Evolutionary conservation across 2,329 filamentous ascomycete genomes (phyloP).

Genomic region (Albophoma yamanashiensis): DNA sequence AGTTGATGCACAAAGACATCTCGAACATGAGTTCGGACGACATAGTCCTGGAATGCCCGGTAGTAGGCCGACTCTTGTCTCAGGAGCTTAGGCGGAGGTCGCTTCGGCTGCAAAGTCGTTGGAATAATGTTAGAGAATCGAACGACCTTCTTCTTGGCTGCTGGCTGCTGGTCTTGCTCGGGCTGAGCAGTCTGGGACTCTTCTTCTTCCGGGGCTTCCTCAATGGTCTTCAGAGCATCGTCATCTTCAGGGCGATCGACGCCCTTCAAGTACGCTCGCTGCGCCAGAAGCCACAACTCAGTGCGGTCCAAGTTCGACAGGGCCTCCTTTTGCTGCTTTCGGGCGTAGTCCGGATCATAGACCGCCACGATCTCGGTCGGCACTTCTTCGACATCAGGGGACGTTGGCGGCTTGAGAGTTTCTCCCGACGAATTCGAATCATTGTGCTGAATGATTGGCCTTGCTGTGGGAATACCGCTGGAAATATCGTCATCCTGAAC

Average conservation of each 20-base stretch:
- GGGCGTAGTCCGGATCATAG: conserved; percentile 65
- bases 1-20: conserved; percentile 82
- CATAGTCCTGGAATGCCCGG: conserved; percentile 70
- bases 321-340: conserved; percentile 60
- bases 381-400: conserved; percentile 42
- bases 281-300: conserved; percentile 74
- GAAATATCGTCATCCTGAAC: conserved; percentile 31
- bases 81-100: conserved; percentile 39
- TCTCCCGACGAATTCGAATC: conserved; percentile 20
- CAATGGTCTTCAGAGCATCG: conserved; percentile 24
- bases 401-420: conserved; percentile 21
- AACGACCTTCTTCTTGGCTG: conserved; percentile 58
- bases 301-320: conserved; percentile 75
- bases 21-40: conserved; percentile 50
- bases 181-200: conserved; percentile 14
- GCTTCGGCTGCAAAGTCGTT: conserved; percentile 33
- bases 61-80: conserved; percentile 72
- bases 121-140: conserved; percentile 54
- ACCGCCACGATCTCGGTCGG: conserved; percentile 56
- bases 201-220: conserved; percentile 22
- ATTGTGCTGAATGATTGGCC: conserved; percentile 28
- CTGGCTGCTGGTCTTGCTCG: conserved; percentile 12
- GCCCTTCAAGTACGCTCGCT: conserved; percentile 65
- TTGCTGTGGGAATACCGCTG: conserved; percentile 58
- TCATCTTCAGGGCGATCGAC: conserved; percentile 39